phyloP scores from a whole-genome alignment of 768 basidiomycete species.

The Hypholoma fasciculare region DNA sequence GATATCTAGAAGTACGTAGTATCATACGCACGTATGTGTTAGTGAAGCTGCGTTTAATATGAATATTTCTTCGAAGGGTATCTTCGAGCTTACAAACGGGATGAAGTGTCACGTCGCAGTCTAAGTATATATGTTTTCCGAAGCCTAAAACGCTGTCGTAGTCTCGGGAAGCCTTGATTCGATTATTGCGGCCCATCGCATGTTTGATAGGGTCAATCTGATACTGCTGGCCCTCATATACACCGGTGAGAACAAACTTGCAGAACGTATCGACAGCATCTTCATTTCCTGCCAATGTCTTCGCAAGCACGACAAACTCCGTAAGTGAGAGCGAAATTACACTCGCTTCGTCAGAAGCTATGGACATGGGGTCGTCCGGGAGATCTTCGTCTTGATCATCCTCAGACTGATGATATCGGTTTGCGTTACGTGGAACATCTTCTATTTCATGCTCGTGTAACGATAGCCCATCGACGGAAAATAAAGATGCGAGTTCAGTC shows the following conservation, averaged over 20 bases:
- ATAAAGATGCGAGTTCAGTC: no score
- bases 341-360: no score
- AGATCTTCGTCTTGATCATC: no score
- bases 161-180: conserved; percentile 8
- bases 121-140: conserved; percentile 5
- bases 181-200: background rate
- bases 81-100: conserved; percentile 15
- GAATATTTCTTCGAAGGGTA: conserved; percentile 16
- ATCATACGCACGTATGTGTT: background rate
- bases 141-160: conserved; percentile 25
- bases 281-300: background rate
- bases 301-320: background rate
- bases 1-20: no score
- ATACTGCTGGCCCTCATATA: conserved; percentile 2
- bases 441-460: no score
- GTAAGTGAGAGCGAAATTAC: no score
- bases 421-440: no score
- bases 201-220: conserved; percentile 18
- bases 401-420: no score
- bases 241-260: conserved; percentile 17
- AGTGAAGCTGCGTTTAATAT: conserved; percentile 12
- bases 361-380: no score
- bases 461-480: no score
- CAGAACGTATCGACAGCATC: conserved; percentile 3
- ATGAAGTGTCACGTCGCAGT: conserved; percentile 6